Percentiles rank a stretch among this genome's conserved stretches.
phyloP scores from a whole-genome alignment of 768 basidiomycete species.

The Termitomyces sp. region DNA sequence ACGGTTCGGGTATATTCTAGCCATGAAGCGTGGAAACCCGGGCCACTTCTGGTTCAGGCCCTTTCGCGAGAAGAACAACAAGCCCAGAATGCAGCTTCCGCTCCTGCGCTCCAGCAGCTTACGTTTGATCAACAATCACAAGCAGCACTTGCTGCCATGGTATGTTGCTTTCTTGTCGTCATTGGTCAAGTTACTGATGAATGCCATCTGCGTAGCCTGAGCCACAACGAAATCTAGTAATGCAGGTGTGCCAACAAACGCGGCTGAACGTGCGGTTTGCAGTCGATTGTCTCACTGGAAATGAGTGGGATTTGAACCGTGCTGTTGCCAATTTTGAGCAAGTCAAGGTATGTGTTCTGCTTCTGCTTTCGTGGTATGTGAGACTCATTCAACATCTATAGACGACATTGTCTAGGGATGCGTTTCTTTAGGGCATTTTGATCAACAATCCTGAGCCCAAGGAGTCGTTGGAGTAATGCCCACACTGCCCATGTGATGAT shows the following conservation, averaged over 20 bases:
- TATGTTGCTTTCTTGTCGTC: constrained; percentile 30
- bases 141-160: constrained; percentile 49
- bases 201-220: constrained; percentile 44
- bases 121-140: constrained; percentile 48
- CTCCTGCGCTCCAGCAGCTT: constrained; percentile 22
- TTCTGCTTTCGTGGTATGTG: background rate
- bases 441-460: background rate
- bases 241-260: constrained; percentile 69
- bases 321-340: constrained; percentile 85
- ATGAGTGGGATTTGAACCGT: constrained; percentile 76
- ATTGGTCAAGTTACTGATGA: background rate
- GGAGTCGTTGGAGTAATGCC: background rate
- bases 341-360: constrained; percentile 63
- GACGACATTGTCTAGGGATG: constrained; percentile 48
- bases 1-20: constrained; percentile 81
- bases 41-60: constrained; percentile 70
- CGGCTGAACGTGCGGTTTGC: constrained; percentile 76
- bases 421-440: constrained; percentile 35
- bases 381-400: constrained; percentile 26
- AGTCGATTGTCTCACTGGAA: constrained; percentile 79
- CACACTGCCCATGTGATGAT: background rate
- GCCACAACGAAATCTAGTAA: constrained; percentile 61
- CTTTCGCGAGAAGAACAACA: constrained; percentile 19
- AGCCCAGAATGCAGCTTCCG: constrained; percentile 20
- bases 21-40: constrained; percentile 72